Conservation (phyloP, 1,284 basidiomycete species). For the Ceratobasidium sp. region DNA sequence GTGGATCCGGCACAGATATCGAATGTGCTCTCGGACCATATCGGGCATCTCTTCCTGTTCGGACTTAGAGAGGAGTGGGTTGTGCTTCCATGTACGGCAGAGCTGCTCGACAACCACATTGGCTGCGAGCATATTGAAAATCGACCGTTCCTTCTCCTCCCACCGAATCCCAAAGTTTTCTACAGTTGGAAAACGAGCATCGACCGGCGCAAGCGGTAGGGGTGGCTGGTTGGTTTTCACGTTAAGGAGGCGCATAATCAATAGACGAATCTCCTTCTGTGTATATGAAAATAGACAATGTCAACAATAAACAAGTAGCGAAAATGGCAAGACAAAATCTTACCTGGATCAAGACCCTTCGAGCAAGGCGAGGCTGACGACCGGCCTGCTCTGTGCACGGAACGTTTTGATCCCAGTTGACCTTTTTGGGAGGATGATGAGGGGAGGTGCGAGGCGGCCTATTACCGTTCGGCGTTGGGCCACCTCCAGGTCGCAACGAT, state of each 20-base stretch:
- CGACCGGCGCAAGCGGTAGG: not conserved
- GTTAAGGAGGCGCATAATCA: not conserved
- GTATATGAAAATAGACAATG: not conserved
- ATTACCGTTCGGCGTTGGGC: not conserved
- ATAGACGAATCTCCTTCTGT: not conserved
- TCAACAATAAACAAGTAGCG: not conserved
- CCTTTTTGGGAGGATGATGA: not conserved
- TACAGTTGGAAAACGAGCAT: not conserved
- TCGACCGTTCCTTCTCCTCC: not conserved
- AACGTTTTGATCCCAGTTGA: slow-evolving; percentile 3
- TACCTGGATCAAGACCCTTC: not conserved
- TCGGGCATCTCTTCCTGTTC: not conserved
- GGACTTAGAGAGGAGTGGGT: not conserved
- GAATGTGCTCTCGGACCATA: not conserved
- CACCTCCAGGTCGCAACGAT: not conserved
- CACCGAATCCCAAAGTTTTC: slow-evolving; percentile 11
- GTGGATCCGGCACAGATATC: no score
- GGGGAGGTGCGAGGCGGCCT: slow-evolving; percentile 1
- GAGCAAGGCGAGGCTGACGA: not conserved
- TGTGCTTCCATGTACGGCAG: not conserved
- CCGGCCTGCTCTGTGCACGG: not conserved
- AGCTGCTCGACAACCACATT: not conserved
- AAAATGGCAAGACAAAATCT: not conserved
- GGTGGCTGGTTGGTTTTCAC: not conserved
- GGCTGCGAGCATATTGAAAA: slow-evolving; percentile 2